Conservation (phyloP, 495 filamentous ascomycete genomes). For the Penicillium samsonianum region DNA sequence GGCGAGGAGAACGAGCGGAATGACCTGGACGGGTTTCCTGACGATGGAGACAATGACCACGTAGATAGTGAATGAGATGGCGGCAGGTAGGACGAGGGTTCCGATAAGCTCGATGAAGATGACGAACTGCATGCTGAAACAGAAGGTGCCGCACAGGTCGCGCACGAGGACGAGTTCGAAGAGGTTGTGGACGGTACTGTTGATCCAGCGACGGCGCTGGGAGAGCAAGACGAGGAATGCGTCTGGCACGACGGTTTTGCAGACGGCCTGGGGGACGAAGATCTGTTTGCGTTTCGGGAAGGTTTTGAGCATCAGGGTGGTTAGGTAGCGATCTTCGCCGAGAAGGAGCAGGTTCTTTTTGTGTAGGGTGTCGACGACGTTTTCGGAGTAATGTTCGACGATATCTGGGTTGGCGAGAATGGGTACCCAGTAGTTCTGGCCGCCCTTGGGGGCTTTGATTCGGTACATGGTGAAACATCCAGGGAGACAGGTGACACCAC, state of each 20-base stretch:
- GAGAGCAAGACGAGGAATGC: conserved; percentile 89
- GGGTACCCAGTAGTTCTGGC: conserved; percentile 98
- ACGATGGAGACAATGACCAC: conserved; percentile 89
- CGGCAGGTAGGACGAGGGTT: conserved; percentile 90
- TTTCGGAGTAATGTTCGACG: conserved; percentile 98
- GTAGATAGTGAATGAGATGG: conserved; percentile 96
- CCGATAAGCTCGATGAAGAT: conserved; percentile 95
- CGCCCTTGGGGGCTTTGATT: conserved; percentile 98
- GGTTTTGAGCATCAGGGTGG: conserved; percentile 95
- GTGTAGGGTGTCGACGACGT: conserved; percentile 97
- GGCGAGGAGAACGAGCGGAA: conserved; percentile 86
- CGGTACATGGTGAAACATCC: conserved; percentile 99
- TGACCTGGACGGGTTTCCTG: conserved; percentile 78
- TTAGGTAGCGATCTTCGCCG: conserved; percentile 95
- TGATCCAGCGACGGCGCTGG: conserved; percentile 97
- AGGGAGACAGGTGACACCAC: conserved; percentile 97
- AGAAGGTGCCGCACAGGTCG: conserved; percentile 98
- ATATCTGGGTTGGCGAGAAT: conserved; percentile 98
- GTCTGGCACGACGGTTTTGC: conserved; percentile 96
- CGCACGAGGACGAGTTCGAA: conserved; percentile 96
- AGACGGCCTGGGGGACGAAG: conserved; percentile 97
- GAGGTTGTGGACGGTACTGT: conserved; percentile 97
- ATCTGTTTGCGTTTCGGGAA: conserved; percentile 99
- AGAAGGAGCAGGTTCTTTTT: conserved; percentile 96
- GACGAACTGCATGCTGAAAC: conserved; percentile 99